phyloP scores from a whole-genome alignment of 495 filamentous ascomycete species.

The Lasiosphaeria ovina region DNA sequence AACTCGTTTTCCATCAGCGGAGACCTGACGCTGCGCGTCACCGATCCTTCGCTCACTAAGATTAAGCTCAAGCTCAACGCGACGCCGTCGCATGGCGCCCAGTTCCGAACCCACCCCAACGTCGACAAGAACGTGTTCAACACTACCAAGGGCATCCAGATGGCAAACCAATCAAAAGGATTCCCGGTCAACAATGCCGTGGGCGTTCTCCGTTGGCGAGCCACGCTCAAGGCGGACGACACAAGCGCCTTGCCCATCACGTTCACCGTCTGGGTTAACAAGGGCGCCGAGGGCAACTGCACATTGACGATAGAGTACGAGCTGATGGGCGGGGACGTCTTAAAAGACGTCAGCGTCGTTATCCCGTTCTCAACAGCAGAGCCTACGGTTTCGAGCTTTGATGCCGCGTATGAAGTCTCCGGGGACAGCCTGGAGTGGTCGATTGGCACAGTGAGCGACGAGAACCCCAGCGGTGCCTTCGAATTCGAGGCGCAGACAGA shows the following conservation, averaged over 20 bases:
- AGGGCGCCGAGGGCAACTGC: slow-evolving; percentile 71
- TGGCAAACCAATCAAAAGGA: slow-evolving; percentile 76
- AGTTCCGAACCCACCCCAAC: slow-evolving; percentile 92
- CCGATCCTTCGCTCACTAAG: slow-evolving; percentile 82
- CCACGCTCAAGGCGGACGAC: slow-evolving; percentile 68
- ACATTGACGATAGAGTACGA: slow-evolving; percentile 93
- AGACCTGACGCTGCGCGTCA: slow-evolving; percentile 83
- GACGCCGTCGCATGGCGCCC: slow-evolving; percentile 70
- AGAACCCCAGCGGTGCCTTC: slow-evolving; percentile 78
- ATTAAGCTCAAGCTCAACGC: slow-evolving; percentile 77
- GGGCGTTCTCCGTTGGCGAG: slow-evolving; percentile 85
- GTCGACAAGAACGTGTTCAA: slow-evolving; percentile 85
- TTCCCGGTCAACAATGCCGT: slow-evolving; percentile 91
- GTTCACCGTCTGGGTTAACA: slow-evolving; percentile 95
- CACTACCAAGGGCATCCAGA: slow-evolving; percentile 73
- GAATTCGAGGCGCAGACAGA: slow-evolving; percentile 89
- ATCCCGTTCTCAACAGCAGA: slow-evolving; percentile 83
- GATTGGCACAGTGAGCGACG: slow-evolving; percentile 76
- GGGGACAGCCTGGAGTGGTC: slow-evolving; percentile 93
- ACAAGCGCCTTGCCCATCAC: slow-evolving; percentile 77
- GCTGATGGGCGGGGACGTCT: slow-evolving; percentile 66
- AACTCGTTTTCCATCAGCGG: slow-evolving; percentile 86
- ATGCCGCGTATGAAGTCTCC: slow-evolving; percentile 89
- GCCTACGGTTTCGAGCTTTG: slow-evolving; percentile 85
- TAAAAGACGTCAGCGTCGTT: slow-evolving; percentile 80